phyloP scores from a whole-genome alignment of 371 early-diverging fungal species.

The Mucor velutinosus region DNA sequence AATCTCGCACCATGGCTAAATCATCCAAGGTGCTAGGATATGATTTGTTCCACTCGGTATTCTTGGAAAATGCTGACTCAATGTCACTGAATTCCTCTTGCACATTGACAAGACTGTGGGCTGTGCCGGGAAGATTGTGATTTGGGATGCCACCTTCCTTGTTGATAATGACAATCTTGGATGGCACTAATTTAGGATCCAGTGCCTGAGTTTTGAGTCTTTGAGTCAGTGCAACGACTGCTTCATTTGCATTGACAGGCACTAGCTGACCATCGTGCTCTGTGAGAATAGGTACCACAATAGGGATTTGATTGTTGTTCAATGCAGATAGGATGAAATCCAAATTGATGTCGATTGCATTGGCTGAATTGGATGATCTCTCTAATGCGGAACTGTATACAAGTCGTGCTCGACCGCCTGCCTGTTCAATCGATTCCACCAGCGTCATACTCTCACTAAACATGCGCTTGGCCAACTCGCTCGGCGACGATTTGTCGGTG shows the following conservation, averaged over 20 bases:
- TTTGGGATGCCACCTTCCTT: slow-evolving; percentile 55
- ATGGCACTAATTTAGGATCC: slow-evolving; percentile 29
- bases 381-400: slow-evolving; percentile 44
- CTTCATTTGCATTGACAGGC: slow-evolving; percentile 34
- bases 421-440: slow-evolving; percentile 73
- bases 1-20: slow-evolving; percentile 37
- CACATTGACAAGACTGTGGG: slow-evolving; percentile 52
- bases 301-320: slow-evolving; percentile 44
- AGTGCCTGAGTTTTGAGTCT: slow-evolving; percentile 14
- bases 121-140: slow-evolving; percentile 47
- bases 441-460: slow-evolving; percentile 62
- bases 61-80: slow-evolving; percentile 23
- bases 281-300: slow-evolving; percentile 43
- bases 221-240: slow-evolving; percentile 33
- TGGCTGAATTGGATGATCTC: slow-evolving; percentile 7
- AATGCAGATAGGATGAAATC: slow-evolving; percentile 47
- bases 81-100: slow-evolving; percentile 49
- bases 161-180: slow-evolving; percentile 51
- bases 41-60: slow-evolving; percentile 27
- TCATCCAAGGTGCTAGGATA: slow-evolving; percentile 22
- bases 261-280: slow-evolving; percentile 25
- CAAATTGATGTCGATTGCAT: slow-evolving; percentile 25
- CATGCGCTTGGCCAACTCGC: slow-evolving; percentile 49
- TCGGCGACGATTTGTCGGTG: slow-evolving; percentile 25
- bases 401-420: slow-evolving; percentile 77